Evolutionary conservation across 2,329 filamentous ascomycete species (phyloP), one percentile per base, ranked within the genome.

Genomic region (Thelonectria rubi): DNA sequence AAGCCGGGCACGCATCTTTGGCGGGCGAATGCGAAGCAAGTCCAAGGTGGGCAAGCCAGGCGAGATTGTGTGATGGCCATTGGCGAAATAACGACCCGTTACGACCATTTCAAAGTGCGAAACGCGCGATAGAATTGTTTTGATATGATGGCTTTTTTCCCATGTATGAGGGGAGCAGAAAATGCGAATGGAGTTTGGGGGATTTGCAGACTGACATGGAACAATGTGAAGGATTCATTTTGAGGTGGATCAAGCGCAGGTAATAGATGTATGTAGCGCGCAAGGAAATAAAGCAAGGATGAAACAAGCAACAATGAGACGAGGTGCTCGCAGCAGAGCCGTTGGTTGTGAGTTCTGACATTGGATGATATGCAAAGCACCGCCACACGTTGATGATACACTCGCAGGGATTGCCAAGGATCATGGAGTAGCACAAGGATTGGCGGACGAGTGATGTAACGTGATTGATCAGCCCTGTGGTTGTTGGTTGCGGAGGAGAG

Each of bases 1-100:
- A 20, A 69, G 70, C 17, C 74, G 75, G 30, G 59, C 69, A 15
- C 72, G 74, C 15, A 63, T 65, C 32, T 71, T 78, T 39, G 69
- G 73, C 55, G 64, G 65, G 9, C 72, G 75, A 4, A 65, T 66
- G n/a, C 69, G 74, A 18, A 74, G 71, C 37, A 69, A 68, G 45
- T 74, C 74, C 15, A 74, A 63, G 64, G 71, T 65, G 49, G 61
- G 69, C 32, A 64, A 48, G 17, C 72, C 70, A 12, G 62, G 57
- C 14, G 68, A 75, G 14, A 67, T 73, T 42, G 74, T 76, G 49
- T 76, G 53, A 72, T 30, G n/a, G 18, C 18, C 43, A 21, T 12
- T 17, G 30, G 2, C 47, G 15, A 34, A 32, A 32, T 61, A 34
- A 61, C 26, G 58, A 61, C 58, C 51, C 18, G 10, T 56, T 43